These are phyloP conservation scores for Amaranthus cruentus DNA, from an alignment of 148 eudicot species.

Conservation along the genomic window DNA sequence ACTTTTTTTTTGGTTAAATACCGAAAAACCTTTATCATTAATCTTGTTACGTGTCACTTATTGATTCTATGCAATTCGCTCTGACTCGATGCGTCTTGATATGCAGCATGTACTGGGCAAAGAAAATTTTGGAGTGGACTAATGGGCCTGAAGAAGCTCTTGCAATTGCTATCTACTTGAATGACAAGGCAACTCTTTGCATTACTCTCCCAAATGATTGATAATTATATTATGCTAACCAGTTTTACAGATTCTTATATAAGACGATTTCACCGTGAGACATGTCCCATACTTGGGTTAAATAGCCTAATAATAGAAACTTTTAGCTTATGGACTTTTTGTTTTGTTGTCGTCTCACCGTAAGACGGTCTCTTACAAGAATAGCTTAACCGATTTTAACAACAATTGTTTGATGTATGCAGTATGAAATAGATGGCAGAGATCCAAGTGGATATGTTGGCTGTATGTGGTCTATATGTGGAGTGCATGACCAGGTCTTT, in stretches of 20 bases:
- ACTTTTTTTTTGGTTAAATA: background rate
- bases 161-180: conserved; percentile 72
- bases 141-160: conserved; percentile 90
- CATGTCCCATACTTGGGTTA: too few species aligned
- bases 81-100: background rate
- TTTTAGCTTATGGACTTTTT: too few species aligned
- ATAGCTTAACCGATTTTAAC: too few species aligned
- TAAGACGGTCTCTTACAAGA: too few species aligned
- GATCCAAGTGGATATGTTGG: conserved; percentile 99
- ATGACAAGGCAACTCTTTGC: conserved; percentile 61
- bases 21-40: background rate
- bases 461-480: conserved; percentile 99
- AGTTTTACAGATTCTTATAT: background rate
- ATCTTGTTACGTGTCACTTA: background rate
- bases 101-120: conserved; percentile 99
- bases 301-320: too few species aligned
- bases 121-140: conserved; percentile 99
- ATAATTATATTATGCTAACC: background rate
- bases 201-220: background rate
- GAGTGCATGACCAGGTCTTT: conserved; percentile 91
- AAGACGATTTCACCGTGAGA: too few species aligned
- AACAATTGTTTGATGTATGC: conserved; percentile 17
- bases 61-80: background rate
- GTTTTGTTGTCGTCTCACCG: too few species aligned
- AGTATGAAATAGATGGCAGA: conserved; percentile 93